A percentile compares a stretch with the other conserved stretches of the same genome.
phyloP scores from a whole-genome alignment of 768 basidiomycete genomes.

The Mycena alexandri region DNA sequence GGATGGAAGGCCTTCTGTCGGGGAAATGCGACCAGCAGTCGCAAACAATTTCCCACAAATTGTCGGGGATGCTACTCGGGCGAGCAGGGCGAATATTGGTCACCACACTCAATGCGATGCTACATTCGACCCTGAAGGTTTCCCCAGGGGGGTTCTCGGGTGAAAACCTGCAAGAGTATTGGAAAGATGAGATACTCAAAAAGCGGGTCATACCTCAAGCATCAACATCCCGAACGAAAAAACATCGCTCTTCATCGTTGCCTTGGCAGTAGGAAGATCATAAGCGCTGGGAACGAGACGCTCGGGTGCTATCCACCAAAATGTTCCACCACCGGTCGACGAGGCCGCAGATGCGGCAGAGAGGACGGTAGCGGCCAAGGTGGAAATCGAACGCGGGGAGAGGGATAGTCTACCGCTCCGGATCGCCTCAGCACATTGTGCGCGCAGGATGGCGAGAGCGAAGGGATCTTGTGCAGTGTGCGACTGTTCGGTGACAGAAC shows the following conservation, averaged over 20 bases:
- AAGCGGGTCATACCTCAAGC: neutral
- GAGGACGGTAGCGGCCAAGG: conserved; percentile 8
- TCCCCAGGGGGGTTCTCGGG: conserved; percentile 10
- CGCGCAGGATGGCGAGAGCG: conserved; percentile 8
- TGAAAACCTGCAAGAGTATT: neutral
- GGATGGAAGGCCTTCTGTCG: neutral
- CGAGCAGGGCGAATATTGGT: neutral
- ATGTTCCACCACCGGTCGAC: conserved; percentile 39
- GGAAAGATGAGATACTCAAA: neutral
- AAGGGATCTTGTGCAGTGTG: conserved; percentile 5
- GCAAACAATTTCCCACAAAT: conserved; percentile 10
- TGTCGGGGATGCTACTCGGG: neutral
- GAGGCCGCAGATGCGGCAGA: conserved; percentile 16
- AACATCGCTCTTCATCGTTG: conserved; percentile 46
- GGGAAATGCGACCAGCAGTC: conserved; percentile 21
- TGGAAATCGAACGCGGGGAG: conserved; percentile 1
- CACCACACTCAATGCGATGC: conserved; percentile 9
- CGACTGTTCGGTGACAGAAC: neutral
- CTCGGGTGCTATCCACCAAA: conserved; percentile 50
- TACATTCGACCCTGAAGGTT: neutral
- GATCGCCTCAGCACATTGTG: conserved; percentile 1
- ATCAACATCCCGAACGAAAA: conserved; percentile 48
- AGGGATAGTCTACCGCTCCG: neutral
- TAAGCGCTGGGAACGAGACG: conserved; percentile 37
- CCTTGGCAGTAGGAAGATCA: conserved; percentile 17